Percentiles rank a stretch among this genome's conserved stretches.
Conservation (phyloP, 331 rosid species). For the Rosa hybrid region DNA sequence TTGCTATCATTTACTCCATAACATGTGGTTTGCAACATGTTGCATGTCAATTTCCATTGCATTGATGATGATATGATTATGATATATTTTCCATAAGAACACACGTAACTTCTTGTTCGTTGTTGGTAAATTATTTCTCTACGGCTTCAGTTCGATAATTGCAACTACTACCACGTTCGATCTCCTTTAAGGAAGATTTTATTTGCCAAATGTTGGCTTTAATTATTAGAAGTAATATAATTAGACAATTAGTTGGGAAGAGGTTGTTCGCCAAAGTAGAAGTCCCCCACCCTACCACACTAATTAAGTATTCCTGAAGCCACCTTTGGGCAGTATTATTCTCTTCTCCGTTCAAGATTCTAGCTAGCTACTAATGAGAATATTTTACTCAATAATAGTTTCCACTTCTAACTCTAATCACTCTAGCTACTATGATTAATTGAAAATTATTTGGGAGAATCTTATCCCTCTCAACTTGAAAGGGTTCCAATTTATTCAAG, state of each 20-base stretch:
- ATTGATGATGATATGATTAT: background rate
- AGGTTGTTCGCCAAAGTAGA: background rate
- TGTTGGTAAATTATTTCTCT: background rate
- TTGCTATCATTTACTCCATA: background rate
- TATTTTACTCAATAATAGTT: constrained; percentile 23
- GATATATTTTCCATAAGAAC: background rate
- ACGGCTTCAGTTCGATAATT: background rate
- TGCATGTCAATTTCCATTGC: background rate
- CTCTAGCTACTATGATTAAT: background rate
- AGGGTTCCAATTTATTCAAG: constrained; percentile 9
- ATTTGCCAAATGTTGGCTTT: background rate
- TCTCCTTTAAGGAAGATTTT: background rate
- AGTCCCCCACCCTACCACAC: background rate
- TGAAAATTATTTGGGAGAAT: constrained; percentile 25
- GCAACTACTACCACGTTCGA: background rate
- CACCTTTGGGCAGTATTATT: background rate
- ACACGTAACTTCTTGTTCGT: background rate
- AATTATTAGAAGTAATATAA: background rate
- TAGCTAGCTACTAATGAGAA: constrained; percentile 15
- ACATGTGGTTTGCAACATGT: background rate
- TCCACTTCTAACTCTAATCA: constrained; percentile 9
- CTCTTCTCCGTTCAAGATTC: constrained; percentile 23
- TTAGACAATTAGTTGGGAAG: background rate
- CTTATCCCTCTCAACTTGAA: constrained; percentile 32
- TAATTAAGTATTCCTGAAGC: background rate